Evolutionary conservation across 2,329 filamentous ascomycete species (phyloP).

Genomic region (Pseudogymnoascus sp.): DNA sequence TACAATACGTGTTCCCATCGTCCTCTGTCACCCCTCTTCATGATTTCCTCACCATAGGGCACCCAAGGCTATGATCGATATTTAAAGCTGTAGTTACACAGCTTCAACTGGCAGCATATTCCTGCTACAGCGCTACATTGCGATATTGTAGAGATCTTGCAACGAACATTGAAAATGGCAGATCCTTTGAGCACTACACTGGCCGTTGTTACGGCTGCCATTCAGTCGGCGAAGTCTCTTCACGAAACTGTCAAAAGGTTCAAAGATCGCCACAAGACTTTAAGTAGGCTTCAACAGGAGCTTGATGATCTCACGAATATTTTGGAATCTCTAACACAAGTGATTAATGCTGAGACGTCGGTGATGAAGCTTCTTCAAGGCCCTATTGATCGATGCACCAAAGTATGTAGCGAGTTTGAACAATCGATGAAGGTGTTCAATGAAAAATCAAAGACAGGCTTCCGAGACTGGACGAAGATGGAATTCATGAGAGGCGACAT

Average conservation of each 20-base stretch:
- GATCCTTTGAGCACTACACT: slow-evolving; percentile 34
- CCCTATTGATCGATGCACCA: slow-evolving; percentile 33
- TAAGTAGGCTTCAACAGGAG: slow-evolving; percentile 31
- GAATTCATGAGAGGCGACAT: slow-evolving; percentile 38
- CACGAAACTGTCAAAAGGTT: slow-evolving; percentile 32
- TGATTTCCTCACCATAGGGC: too few relatives aligned
- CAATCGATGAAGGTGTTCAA: slow-evolving; percentile 32
- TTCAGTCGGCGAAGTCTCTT: slow-evolving; percentile 32
- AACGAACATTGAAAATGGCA: slow-evolving; percentile 12
- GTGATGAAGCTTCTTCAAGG: slow-evolving; percentile 32
- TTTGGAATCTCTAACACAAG: slow-evolving; percentile 28
- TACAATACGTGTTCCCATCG: too few relatives aligned
- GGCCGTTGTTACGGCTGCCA: slow-evolving; percentile 31
- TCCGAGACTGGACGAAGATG: slow-evolving; percentile 38
- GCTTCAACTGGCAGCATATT: too few relatives aligned
- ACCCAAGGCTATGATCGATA: too few relatives aligned
- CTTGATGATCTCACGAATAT: slow-evolving; percentile 32
- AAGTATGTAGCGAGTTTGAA: slow-evolving; percentile 35
- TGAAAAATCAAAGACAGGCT: slow-evolving; percentile 30
- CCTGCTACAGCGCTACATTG: too few relatives aligned
- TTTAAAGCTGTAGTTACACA: too few relatives aligned
- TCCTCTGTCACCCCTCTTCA: too few relatives aligned
- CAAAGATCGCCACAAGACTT: slow-evolving; percentile 32
- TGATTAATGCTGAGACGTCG: slow-evolving; percentile 23
- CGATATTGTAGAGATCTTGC: neutral